phyloP scores from a whole-genome alignment of 169 alveolate genomes.

The Cryptosporidium tyzzeri region DNA sequence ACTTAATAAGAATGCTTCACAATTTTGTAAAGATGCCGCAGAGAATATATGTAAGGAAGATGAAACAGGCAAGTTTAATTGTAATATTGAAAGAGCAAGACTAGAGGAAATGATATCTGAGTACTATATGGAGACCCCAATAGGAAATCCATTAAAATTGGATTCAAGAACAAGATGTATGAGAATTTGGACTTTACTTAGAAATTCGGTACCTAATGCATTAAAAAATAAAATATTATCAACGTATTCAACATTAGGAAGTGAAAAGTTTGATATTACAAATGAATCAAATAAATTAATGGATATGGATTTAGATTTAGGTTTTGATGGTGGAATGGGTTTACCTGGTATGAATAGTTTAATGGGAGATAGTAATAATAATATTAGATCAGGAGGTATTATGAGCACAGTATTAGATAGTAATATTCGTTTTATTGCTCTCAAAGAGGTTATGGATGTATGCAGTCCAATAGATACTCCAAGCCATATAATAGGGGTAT shows the following conservation, averaged over 20 bases:
- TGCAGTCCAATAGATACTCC: conserved; percentile 75
- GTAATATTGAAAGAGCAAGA: conserved; percentile 45
- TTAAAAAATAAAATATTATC: conserved; percentile 22
- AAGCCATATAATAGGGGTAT: conserved; percentile 29
- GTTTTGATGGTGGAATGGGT: conserved; percentile 1
- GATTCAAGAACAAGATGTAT: conserved; percentile 74
- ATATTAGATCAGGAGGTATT: neutral
- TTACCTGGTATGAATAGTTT: neutral
- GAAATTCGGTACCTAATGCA: conserved; percentile 27
- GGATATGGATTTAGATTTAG: conserved; percentile 5
- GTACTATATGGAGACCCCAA: conserved; percentile 65
- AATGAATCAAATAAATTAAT: neutral
- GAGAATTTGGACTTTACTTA: conserved; percentile 64
- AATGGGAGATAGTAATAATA: neutral
- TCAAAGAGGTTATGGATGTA: conserved; percentile 59
- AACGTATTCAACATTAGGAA: neutral
- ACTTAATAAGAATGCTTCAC: conserved; percentile 47
- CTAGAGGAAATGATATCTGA: conserved; percentile 50
- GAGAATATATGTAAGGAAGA: conserved; percentile 48
- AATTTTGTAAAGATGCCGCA: conserved; percentile 55
- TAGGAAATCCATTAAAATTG: conserved; percentile 56
- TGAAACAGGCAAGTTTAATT: conserved; percentile 32
- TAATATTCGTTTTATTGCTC: conserved; percentile 32
- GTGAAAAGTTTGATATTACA: neutral
- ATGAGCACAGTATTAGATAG: conserved; percentile 1